These are phyloP conservation scores for Russula earlei DNA, from an alignment of 768 basidiomycete species.

Conservation along the genomic window DNA sequence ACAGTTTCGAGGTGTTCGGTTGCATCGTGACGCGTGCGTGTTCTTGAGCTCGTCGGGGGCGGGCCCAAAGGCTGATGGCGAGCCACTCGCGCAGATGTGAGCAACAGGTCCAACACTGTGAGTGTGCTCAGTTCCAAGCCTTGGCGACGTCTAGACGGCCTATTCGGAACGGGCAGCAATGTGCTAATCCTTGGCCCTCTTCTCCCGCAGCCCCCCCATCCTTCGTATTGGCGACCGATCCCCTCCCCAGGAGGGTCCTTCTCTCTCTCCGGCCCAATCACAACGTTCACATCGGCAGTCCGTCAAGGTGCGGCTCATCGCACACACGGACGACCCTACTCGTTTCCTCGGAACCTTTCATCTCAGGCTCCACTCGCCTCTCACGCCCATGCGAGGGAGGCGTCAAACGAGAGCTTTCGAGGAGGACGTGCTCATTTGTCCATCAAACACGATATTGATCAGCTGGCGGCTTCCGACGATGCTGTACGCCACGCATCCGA, in stretches of 20 bases:
- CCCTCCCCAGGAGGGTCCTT: slow-evolving; percentile 13
- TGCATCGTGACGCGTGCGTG: slow-evolving; percentile 16
- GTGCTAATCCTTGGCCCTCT: neutral
- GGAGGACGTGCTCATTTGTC: slow-evolving; percentile 1
- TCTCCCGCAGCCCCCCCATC: slow-evolving; percentile 12
- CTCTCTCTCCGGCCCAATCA: slow-evolving; percentile 7
- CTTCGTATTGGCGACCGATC: slow-evolving; percentile 13
- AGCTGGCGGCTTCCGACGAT: slow-evolving; percentile 11
- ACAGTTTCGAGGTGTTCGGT: slow-evolving; percentile 16
- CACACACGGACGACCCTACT: neutral
- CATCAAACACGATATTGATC: slow-evolving; percentile 8
- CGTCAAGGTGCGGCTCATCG: slow-evolving; percentile 7
- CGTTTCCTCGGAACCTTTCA: neutral
- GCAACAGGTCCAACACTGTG: slow-evolving; percentile 7
- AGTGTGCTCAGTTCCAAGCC: neutral
- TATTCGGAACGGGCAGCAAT: neutral
- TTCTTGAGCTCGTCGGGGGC: neutral
- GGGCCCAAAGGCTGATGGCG: neutral
- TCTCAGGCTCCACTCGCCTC: neutral
- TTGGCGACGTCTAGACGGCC: neutral
- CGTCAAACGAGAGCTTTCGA: neutral
- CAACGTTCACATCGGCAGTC: slow-evolving; percentile 3
- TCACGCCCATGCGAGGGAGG: neutral
- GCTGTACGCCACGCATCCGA: slow-evolving; percentile 7
- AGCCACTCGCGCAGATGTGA: neutral